A percentile compares a stretch with the other conserved stretches of the same genome.
Conservation (phyloP, 176 grass and related monocot species). For the Elaeis guineensis region DNA sequence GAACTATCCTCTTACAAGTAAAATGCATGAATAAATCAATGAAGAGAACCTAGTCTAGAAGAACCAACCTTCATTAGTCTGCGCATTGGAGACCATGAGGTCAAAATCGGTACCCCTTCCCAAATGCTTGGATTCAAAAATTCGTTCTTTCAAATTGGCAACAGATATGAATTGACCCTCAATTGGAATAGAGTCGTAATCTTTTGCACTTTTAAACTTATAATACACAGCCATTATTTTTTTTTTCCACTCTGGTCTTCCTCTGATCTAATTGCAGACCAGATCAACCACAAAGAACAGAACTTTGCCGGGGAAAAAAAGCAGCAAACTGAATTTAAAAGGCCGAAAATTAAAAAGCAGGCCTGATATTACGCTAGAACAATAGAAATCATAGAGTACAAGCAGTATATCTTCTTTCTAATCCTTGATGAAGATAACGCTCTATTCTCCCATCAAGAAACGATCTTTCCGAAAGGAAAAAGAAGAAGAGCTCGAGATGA, state of each 20-base stretch:
- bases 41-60: constrained; percentile 22
- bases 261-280: constrained; percentile 24
- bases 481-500: no score
- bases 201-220: constrained; percentile 99
- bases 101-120: constrained; percentile 97
- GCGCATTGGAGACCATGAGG: constrained; percentile 91
- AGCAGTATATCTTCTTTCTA: no score
- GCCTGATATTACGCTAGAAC: no score
- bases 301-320: no score
- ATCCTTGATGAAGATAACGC: no score
- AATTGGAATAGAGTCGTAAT: constrained; percentile 86
- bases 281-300: no score
- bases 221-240: constrained; percentile 89
- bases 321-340: no score
- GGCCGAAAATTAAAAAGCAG: no score
- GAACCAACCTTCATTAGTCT: constrained; percentile 89
- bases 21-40: not conserved
- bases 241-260: constrained; percentile 23
- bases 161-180: constrained; percentile 98
- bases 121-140: constrained; percentile 94
- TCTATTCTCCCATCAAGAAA: no score
- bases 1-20: not conserved
- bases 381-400: no score
- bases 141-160: constrained; percentile 88
- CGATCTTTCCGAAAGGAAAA: no score